Percentiles rank a stretch among this genome's conserved stretches.
Evolutionary conservation across 495 filamentous ascomycete species (phyloP).

Genomic region (Neurospora hispaniola): DNA sequence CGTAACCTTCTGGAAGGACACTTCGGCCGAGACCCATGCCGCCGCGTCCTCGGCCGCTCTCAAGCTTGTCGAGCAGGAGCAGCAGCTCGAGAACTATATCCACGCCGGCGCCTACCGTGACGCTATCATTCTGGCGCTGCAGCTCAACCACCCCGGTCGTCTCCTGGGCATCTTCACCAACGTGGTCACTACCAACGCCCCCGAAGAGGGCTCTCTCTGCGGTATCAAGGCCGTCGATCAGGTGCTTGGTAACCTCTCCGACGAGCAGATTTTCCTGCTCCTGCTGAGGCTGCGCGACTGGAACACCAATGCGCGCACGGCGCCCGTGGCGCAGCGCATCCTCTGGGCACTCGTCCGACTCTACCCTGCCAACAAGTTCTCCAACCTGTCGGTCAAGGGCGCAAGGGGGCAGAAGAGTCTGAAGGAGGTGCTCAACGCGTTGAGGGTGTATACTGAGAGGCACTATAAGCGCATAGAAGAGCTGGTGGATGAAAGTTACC

Average conservation of each 20-base stretch:
- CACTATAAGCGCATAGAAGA: constrained; percentile 84
- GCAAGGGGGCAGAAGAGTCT: constrained; percentile 53
- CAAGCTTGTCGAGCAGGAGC: constrained; percentile 80
- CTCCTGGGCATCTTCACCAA: constrained; percentile 72
- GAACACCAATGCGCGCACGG: constrained; percentile 91
- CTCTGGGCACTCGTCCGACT: constrained; percentile 65
- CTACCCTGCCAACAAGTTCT: constrained; percentile 63
- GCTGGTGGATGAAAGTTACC: constrained; percentile 84
- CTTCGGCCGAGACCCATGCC: constrained; percentile 66
- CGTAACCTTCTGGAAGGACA: constrained; percentile 92
- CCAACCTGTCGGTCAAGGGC: constrained; percentile 47
- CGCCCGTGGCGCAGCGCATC: constrained; percentile 76
- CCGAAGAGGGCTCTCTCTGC: constrained; percentile 53
- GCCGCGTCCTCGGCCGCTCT: constrained; percentile 58
- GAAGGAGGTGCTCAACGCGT: constrained; percentile 71
- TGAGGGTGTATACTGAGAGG: constrained; percentile 80
- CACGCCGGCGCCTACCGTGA: constrained; percentile 75
- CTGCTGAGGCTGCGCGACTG: constrained; percentile 78
- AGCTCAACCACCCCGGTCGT: constrained; percentile 83
- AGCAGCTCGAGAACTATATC: constrained; percentile 85
- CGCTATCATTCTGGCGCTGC: constrained; percentile 82
- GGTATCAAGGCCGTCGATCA: constrained; percentile 75
- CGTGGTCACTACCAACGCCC: constrained; percentile 54
- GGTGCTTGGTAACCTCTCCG: constrained; percentile 64
- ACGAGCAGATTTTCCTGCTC: constrained; percentile 72